phyloP scores from a whole-genome alignment of 2,329 filamentous ascomycete genomes.

The Elsinoe perseae region DNA sequence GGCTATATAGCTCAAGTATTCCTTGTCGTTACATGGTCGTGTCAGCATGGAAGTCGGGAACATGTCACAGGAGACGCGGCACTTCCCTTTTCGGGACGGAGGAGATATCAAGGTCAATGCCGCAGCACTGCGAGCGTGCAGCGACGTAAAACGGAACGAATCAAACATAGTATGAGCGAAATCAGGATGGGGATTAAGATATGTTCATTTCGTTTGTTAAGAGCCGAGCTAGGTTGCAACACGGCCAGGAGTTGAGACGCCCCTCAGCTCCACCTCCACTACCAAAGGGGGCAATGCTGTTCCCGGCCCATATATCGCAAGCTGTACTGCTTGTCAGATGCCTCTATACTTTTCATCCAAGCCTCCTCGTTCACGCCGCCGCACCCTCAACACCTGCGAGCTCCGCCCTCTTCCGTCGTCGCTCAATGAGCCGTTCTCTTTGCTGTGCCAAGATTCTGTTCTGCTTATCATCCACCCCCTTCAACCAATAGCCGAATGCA shows the following conservation, averaged over 20 bases:
- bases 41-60: background rate
- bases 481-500: constrained; percentile 94
- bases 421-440: constrained; percentile 75
- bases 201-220: constrained; percentile 5
- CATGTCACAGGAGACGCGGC: background rate
- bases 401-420: constrained; percentile 70
- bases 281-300: too few relatives aligned
- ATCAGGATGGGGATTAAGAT: background rate
- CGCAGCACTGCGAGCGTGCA: too few relatives aligned
- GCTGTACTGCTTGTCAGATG: background rate
- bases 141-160: too few relatives aligned
- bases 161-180: background rate
- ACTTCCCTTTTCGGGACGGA: constrained; percentile 7
- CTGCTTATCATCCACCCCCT: constrained; percentile 80
- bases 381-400: constrained; percentile 44
- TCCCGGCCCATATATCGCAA: background rate
- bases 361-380: constrained; percentile 17
- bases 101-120: background rate
- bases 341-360: too few relatives aligned
- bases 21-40: background rate
- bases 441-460: constrained; percentile 67
- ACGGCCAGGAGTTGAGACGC: background rate
- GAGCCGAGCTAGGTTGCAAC: background rate
- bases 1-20: too few relatives aligned
- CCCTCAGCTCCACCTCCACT: too few relatives aligned